These are phyloP conservation scores for Acrocalymma vagum DNA, from an alignment of 2,329 filamentous ascomycete species.

Conservation along the genomic window DNA sequence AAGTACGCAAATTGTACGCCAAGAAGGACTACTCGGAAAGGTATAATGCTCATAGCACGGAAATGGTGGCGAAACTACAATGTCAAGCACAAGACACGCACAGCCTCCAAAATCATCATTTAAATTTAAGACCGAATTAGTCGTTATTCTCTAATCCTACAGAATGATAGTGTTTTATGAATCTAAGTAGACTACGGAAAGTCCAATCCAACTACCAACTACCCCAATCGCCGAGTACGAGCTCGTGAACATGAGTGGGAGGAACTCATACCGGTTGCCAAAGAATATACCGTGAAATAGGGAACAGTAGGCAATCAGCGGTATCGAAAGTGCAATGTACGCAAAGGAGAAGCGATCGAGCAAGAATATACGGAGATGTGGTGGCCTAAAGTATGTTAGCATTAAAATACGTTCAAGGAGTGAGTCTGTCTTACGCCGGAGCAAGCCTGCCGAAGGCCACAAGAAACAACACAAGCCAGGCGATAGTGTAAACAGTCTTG, in stretches of 20 bases:
- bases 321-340: conserved; percentile 90
- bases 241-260: conserved; percentile 97
- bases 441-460: conserved; percentile 87
- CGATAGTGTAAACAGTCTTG: conserved; percentile 90
- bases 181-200: conserved; percentile 87
- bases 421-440: conserved; percentile 70
- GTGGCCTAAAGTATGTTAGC: conserved; percentile 59
- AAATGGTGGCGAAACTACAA: no score
- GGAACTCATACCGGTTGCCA: conserved; percentile 83
- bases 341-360: conserved; percentile 89
- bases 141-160: no score
- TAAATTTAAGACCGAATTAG: no score
- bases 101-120: no score
- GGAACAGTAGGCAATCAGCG: conserved; percentile 88
- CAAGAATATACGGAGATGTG: conserved; percentile 82
- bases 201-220: conserved; percentile 93
- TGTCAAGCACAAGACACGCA: no score
- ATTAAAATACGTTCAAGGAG: not conserved
- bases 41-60: no score
- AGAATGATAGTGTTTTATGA: no score
- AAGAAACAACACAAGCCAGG: conserved; percentile 89
- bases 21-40: no score
- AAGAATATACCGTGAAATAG: conserved; percentile 84
- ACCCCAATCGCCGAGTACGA: conserved; percentile 95
- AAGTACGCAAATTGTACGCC: no score